Percentiles rank a stretch among this genome's conserved stretches.
Evolutionary conservation across 2,329 filamentous ascomycete genomes (phyloP).

Genomic region (Aspergillus neoniger): DNA sequence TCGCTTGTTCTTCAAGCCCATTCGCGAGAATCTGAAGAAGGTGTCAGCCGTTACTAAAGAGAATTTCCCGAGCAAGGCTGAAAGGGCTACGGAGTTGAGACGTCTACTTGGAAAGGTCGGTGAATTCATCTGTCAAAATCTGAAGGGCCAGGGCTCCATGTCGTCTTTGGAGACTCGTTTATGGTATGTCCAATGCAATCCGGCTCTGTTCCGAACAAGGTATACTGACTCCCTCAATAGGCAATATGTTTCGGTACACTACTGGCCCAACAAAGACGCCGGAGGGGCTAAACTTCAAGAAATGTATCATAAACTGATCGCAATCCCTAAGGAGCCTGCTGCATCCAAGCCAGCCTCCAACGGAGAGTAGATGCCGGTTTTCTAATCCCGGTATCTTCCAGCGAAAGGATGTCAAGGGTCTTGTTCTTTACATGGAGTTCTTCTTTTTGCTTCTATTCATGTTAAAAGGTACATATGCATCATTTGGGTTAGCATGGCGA

Average conservation of each 20-base stretch:
- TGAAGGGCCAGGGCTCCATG: conserved; percentile 41
- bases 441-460: conserved; percentile 19
- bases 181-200: conserved; percentile 40
- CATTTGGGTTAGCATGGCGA: conserved; percentile 32
- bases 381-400: conserved; percentile 3
- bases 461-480: conserved; percentile 25
- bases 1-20: conserved; percentile 50
- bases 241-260: conserved; percentile 47
- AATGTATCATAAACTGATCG: conserved; percentile 42
- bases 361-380: conserved; percentile 25
- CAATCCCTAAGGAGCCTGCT: conserved; percentile 29
- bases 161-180: conserved; percentile 46
- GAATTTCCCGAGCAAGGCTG: conserved; percentile 45
- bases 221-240: conserved; percentile 34
- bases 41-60: conserved; percentile 51
- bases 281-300: conserved; percentile 38
- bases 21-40: conserved; percentile 45
- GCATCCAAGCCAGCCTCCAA: conserved; percentile 28
- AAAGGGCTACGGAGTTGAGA: conserved; percentile 47
- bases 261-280: conserved; percentile 51
- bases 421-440: conserved; percentile 14
- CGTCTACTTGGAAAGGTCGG: conserved; percentile 48
- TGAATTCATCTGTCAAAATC: conserved; percentile 46
- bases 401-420: conserved; percentile 12
- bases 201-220: no score